Percentiles rank a stretch among this genome's conserved stretches.
Evolutionary conservation across 2,329 filamentous ascomycete species (phyloP).

Genomic region (Anisogramma anomala): DNA sequence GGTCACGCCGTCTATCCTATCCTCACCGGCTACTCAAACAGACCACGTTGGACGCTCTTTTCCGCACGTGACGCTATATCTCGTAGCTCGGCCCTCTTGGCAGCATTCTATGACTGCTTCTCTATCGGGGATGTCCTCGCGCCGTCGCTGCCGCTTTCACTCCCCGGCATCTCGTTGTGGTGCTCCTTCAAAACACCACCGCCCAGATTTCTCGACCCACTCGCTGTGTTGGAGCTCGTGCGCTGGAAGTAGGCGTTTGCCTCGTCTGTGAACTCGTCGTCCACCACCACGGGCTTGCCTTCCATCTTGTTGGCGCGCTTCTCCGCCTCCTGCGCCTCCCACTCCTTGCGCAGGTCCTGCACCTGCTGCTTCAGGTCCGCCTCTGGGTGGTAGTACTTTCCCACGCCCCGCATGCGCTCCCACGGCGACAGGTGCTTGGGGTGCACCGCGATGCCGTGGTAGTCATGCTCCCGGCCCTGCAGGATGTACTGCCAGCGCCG

Average conservation of each 20-base stretch:
- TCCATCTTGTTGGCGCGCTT: conserved; percentile 38
- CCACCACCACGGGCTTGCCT: conserved; percentile 23
- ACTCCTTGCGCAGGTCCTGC: conserved; percentile 61
- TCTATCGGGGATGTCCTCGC: conserved; percentile 2
- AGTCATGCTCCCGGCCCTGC: conserved; percentile 63
- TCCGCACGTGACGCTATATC: background rate
- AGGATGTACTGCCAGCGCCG: conserved; percentile 84
- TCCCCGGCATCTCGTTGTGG: conserved; percentile 5
- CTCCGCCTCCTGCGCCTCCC: conserved; percentile 40
- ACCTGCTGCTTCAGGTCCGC: conserved; percentile 77
- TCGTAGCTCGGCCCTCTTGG: no score
- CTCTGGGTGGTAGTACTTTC: conserved; percentile 74
- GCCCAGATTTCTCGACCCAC: background rate
- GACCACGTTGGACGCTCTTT: background rate
- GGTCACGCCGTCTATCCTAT: no score
- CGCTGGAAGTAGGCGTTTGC: conserved; percentile 44
- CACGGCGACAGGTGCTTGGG: conserved; percentile 77
- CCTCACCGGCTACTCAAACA: no score
- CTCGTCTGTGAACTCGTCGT: conserved; percentile 40
- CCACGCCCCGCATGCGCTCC: conserved; percentile 68
- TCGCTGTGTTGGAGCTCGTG: conserved; percentile 17
- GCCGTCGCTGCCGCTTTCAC: conserved; percentile 4
- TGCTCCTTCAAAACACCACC: background rate
- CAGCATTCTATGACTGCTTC: conserved; percentile 2
- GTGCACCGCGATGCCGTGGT: conserved; percentile 89